A percentile compares a stretch with the other conserved stretches of the same genome.
phyloP scores from a whole-genome alignment of 192 early-diverging fungal species.

The Phycomyces blakesleeanus region DNA sequence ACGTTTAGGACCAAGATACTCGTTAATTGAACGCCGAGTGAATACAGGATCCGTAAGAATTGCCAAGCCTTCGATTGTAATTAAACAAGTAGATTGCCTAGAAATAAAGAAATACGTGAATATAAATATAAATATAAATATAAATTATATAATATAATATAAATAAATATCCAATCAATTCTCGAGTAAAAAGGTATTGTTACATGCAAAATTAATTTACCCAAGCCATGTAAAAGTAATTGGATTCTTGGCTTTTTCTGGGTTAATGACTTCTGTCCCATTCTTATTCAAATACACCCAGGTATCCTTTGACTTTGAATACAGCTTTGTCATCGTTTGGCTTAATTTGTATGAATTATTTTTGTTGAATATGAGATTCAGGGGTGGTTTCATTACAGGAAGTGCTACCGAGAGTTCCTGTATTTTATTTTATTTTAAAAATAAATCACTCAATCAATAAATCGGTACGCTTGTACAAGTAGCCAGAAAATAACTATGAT shows the following conservation, averaged over 20 bases:
- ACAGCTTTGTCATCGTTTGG: background rate
- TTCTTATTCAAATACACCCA: conserved; percentile 10
- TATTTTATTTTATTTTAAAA: background rate
- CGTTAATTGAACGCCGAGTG: conserved; percentile 22
- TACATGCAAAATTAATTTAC: conserved; percentile 12
- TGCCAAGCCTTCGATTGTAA: conserved; percentile 55
- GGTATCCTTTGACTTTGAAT: conserved; percentile 4
- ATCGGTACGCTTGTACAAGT: too few relatives aligned
- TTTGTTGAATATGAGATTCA: conserved; percentile 5
- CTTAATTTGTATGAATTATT: too few relatives aligned
- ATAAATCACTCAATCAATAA: too few relatives aligned
- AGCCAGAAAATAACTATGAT: too few relatives aligned
- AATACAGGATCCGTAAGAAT: conserved; percentile 46
- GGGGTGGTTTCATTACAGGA: conserved; percentile 25
- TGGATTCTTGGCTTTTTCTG: background rate
- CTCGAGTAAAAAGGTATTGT: background rate
- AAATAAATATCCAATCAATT: background rate
- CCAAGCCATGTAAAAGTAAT: conserved; percentile 28
- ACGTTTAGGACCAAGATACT: conserved; percentile 43
- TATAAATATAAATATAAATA: too few relatives aligned
- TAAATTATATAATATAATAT: background rate
- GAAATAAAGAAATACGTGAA: background rate
- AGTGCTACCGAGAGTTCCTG: conserved; percentile 22
- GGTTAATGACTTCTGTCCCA: background rate
- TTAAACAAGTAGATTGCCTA: conserved; percentile 54